Evolutionary conservation across 306 rosid species (phyloP).

Genomic region (Lathyrus aphaca): DNA sequence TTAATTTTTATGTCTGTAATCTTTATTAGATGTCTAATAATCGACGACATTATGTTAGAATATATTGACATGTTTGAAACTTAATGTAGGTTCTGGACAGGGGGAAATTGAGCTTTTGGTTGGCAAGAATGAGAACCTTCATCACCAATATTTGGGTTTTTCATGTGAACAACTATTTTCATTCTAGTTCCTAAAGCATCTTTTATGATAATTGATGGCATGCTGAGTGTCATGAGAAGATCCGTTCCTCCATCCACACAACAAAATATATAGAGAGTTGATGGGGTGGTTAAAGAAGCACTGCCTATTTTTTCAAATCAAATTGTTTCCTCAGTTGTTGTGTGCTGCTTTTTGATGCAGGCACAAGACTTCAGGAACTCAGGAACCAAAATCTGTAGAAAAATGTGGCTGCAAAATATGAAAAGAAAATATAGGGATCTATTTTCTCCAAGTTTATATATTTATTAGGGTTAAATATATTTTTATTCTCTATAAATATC

Average conservation of each 20-base stretch:
- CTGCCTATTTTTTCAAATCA: not conserved
- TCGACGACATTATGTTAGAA: slow-evolving; percentile 15
- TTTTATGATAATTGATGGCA: not conserved
- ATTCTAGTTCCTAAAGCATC: slow-evolving; percentile 9
- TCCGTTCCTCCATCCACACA: not conserved
- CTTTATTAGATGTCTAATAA: slow-evolving; percentile 19
- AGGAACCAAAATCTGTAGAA: slow-evolving; percentile 90
- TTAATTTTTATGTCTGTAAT: not conserved
- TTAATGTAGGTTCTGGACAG: slow-evolving; percentile 83
- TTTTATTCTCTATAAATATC: too few relatives aligned
- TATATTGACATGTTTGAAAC: slow-evolving; percentile 45
- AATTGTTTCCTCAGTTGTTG: slow-evolving; percentile 7
- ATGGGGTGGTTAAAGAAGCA: not conserved
- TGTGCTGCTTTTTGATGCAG: slow-evolving; percentile 47
- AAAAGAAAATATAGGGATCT: too few relatives aligned
- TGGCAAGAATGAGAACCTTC: slow-evolving; percentile 96
- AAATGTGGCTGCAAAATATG: slow-evolving; percentile 99
- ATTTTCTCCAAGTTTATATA: too few relatives aligned
- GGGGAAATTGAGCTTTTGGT: slow-evolving; percentile 97
- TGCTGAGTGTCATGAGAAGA: slow-evolving; percentile 19
- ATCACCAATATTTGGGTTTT: slow-evolving; percentile 31
- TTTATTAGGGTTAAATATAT: too few relatives aligned
- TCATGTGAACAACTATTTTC: slow-evolving; percentile 5
- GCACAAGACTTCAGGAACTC: slow-evolving; percentile 87
- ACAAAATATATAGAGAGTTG: not conserved